These are phyloP conservation scores for Sechiopsis laciniata DNA, from an alignment of 306 rosid species.

Conservation along the genomic window DNA sequence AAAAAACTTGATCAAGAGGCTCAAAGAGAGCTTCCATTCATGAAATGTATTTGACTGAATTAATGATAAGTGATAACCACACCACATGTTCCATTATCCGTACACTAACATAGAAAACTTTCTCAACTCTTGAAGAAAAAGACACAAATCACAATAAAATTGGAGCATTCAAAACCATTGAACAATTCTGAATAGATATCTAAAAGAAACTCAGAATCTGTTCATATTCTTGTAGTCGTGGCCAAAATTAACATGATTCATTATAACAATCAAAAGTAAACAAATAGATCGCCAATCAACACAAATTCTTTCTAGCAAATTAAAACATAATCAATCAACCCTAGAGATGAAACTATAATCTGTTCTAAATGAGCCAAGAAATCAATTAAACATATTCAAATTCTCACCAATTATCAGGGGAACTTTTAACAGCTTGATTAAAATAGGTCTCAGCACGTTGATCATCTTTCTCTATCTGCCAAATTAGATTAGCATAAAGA, in stretches of 20 bases:
- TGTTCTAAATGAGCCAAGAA: background rate
- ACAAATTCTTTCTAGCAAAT: too few species aligned
- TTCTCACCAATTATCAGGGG: conserved; percentile 62
- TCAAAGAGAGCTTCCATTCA: background rate
- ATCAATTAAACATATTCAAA: too few species aligned
- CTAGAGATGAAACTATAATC: background rate
- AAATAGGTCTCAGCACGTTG: conserved; percentile 59
- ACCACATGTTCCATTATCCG: too few species aligned
- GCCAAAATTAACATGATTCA: background rate
- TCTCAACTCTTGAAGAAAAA: background rate
- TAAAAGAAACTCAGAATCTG: background rate
- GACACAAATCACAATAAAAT: background rate
- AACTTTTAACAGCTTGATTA: conserved; percentile 57
- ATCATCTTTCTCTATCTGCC: conserved; percentile 55
- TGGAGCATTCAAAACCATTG: too few species aligned
- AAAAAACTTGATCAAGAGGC: background rate
- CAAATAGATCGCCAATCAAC: background rate
- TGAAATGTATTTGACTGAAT: background rate
- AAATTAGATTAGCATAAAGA: conserved; percentile 58
- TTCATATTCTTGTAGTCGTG: background rate
- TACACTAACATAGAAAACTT: background rate
- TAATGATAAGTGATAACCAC: too few species aligned
- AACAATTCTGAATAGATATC: too few species aligned
- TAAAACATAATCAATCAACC: too few species aligned
- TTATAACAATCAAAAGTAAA: conserved; percentile 6